phyloP scores from a whole-genome alignment of 2,329 filamentous ascomycete genomes.

The Venturia effusa region DNA sequence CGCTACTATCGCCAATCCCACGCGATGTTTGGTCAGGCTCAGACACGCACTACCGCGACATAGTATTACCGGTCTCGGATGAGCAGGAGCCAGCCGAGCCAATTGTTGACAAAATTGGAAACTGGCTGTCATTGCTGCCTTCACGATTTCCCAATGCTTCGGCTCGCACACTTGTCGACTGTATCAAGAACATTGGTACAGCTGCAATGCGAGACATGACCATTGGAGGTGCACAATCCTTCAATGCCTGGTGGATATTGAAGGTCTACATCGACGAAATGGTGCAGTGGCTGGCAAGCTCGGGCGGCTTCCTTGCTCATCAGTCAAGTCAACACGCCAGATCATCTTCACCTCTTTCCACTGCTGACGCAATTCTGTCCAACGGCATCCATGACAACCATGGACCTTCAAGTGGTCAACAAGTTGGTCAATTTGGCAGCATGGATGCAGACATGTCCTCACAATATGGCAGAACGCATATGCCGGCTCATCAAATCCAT shows the following conservation, averaged over 20 bases:
- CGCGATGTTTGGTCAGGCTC: conserved; percentile 20
- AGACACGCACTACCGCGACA: conserved; percentile 6
- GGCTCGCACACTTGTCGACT: conserved; percentile 63
- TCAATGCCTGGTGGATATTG: conserved; percentile 88
- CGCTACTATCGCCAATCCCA: conserved; percentile 57
- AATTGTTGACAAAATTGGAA: conserved; percentile 68
- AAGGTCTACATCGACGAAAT: conserved; percentile 96
- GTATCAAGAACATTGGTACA: conserved; percentile 64
- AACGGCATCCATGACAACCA: not conserved
- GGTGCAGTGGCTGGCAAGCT: conserved; percentile 78
- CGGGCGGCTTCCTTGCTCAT: conserved; percentile 66
- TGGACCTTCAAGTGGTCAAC: not conserved
- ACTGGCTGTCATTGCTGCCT: conserved; percentile 59
- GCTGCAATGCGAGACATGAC: conserved; percentile 74
- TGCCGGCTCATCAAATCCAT: not conserved
- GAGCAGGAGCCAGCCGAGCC: conserved; percentile 35
- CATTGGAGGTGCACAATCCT: conserved; percentile 65
- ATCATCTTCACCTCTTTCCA: conserved; percentile 5
- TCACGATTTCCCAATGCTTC: conserved; percentile 62
- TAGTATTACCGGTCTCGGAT: not conserved
- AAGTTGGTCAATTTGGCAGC: not conserved
- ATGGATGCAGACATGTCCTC: not conserved
- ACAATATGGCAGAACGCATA: not conserved
- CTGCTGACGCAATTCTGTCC: not conserved
- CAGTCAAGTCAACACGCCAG: not conserved